phyloP scores from a whole-genome alignment of 176 grass and related monocot genomes.

The Saccharum spontaneum region DNA sequence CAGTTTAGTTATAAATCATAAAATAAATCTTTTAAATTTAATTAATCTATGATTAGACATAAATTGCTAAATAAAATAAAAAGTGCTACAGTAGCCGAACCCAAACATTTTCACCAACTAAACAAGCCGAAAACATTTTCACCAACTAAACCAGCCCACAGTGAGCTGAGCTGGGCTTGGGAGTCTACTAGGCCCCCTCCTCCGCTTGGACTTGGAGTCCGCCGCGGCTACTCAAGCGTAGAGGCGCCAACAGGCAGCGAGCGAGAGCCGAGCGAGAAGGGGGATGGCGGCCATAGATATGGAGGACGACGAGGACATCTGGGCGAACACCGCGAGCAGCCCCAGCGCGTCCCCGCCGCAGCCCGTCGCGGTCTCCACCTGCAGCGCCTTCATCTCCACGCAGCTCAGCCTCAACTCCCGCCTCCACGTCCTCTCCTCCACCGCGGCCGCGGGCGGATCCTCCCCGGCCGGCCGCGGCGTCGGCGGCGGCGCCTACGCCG shows the following conservation, averaged over 20 bases:
- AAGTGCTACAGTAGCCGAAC: too few species aligned
- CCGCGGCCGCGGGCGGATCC: not conserved
- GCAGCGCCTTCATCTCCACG: constrained; percentile 34
- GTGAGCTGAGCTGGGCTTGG: not conserved
- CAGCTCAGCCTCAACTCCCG: constrained; percentile 51
- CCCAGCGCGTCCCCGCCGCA: constrained; percentile 36
- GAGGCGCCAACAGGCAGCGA: not conserved
- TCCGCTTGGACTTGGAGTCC: not conserved
- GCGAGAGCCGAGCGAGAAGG: too few species aligned
- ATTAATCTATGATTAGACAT: too few species aligned
- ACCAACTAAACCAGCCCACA: too few species aligned
- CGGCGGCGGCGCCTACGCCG: not conserved
- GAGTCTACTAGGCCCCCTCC: not conserved
- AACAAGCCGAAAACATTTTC: too few species aligned
- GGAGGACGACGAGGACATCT: constrained; percentile 48
- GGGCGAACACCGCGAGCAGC: constrained; percentile 40
- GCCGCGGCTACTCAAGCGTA: not conserved
- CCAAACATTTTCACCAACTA: too few species aligned
- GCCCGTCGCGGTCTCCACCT: not conserved
- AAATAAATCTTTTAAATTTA: too few species aligned
- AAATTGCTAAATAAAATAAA: too few species aligned
- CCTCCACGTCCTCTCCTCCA: constrained; percentile 29
- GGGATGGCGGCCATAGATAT: constrained; percentile 24
- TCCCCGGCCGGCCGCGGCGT: not conserved
- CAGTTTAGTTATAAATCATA: too few species aligned